Evolutionary conservation across 2,329 filamentous ascomycete species (phyloP), one percentile per base, ranked within the genome.

Genomic region (Colletotrichum tofieldiae): DNA sequence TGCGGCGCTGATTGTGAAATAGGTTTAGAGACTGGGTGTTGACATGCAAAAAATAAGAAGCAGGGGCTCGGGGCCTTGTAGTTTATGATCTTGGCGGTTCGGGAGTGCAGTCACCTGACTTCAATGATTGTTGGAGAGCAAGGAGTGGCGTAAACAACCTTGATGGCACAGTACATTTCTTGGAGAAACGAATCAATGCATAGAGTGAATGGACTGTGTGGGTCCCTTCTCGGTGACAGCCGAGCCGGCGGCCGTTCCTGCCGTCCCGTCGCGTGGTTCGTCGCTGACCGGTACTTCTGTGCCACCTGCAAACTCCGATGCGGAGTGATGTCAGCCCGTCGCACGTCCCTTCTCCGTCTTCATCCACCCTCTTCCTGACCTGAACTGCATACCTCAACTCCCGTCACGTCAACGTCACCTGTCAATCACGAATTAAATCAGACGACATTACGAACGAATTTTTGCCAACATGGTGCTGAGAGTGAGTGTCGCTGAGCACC

Each of bases 311-410:
- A 43, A 68, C n/a, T 56, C 69, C 58, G 56, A 60, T 72, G 72
- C 71, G 72, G 75, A 71, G 73, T 75, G 74, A 75, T 75, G 74
- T 75, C 73, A 75, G 71, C n/a, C 60, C 45, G 45, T 70, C 55
- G 67, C 66, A 71, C 66, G 66, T 56, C 67, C 71, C 61, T 61
- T 26, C 23, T 56, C 49, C 47, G 35, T 62, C 60, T 12, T 63
- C 61, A 69, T 26, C 69, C 59, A 69, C 59, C 23, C 54, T 14
- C 26, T 37, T n/a, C 54, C 35, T 56, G 41, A 51, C 39, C 23
- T 55, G 37, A 45, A 23, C 61, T 37, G 37, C 8, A 26, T n/a
- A 69, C 60, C 45, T 37, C 58, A 58, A 39, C 29, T 43, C 18
- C 18, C 54, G 55, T 60, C 45, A 60, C 45, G 18, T n/a, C 47